Base-by-base conservation (phyloP, 2,329 filamentous ascomycete genomes). In the Trichoderma sp. region DNA sequence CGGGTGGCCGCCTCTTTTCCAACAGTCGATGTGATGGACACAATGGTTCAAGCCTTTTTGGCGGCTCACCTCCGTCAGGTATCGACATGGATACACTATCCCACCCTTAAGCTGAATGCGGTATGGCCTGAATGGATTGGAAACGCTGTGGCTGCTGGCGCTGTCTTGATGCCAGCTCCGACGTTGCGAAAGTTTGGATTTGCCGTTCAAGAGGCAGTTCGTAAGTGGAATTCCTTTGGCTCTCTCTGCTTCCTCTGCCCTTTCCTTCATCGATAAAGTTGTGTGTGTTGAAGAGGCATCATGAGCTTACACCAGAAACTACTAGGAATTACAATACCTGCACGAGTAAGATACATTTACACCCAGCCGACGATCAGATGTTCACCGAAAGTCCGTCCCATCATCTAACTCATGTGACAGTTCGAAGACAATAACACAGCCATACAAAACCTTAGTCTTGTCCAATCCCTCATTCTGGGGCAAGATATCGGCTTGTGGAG, bases 1-100 rank as follows among this genome's bases (percentile, higher is more conserved):
- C 86, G 83, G 64, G 87, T 89, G 24, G 88, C 86, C 21, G 86
- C 84, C 1, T 90, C 89, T 0, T 92, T 92, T 74, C 89, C 89
- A 0, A 89, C 88, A 1, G 84, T 88, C 21, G 86, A 88, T 26
- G 79, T 89, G 3, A 82, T 92, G 73, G 89, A 91, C 74, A 88
- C 86, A 11, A 82, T 91, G 70, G 83, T 90, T 14, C 87, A 91
- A 72, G 86, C 88, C 73, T 91, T 88, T 73, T 80, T 91, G 24
- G 86, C 87, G 1, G 84, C 84, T 1, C 87, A 90, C 57, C 81
- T 84, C 30, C 85, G 88, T 61, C 84, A 89, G 72, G 83, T 89
- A 0, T 88, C 87, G 61, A 83, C 84, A 60, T 91, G 86, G 83
- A 86, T 92, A 71, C 90, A 92, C 78, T 85, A 88, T 60, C 85